phyloP scores from a whole-genome alignment of 1,139 yeast genomes.

The Hansenula lynferdii region DNA sequence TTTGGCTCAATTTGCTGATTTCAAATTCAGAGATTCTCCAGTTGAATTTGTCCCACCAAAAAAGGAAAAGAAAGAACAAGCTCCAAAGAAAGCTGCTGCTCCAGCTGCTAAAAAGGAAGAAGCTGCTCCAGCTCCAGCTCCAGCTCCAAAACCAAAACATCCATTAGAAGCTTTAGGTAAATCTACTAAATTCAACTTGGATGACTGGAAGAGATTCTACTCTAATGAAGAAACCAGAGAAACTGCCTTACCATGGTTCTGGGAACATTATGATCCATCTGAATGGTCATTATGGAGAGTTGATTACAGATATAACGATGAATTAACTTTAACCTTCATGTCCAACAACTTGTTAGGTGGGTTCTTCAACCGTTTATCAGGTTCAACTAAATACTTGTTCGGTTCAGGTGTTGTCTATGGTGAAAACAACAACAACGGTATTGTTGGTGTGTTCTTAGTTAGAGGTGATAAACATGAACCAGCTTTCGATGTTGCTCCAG shows the following conservation, averaged over 20 bases:
- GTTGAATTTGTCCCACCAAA: constrained; percentile 70
- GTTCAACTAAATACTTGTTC: constrained; percentile 89
- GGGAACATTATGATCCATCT: constrained; percentile 88
- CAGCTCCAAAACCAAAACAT: constrained; percentile 69
- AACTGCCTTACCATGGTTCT: constrained; percentile 96
- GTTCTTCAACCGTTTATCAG: constrained; percentile 93
- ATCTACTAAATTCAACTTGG: constrained; percentile 61
- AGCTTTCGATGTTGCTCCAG: constrained; percentile 98
- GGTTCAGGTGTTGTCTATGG: constrained; percentile 95
- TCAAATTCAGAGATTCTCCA: constrained; percentile 62
- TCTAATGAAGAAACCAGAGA: constrained; percentile 97
- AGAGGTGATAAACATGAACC: constrained; percentile 91
- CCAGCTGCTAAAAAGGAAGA: constrained; percentile 32
- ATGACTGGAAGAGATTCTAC: constrained; percentile 96
- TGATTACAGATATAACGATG: constrained; percentile 97
- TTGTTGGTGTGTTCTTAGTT: constrained; percentile 88
- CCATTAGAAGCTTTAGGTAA: constrained; percentile 84
- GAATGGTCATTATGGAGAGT: constrained; percentile 97
- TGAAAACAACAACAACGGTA: constrained; percentile 98
- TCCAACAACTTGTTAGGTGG: constrained; percentile 98
- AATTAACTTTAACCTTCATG: constrained; percentile 95
- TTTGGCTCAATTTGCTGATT: constrained; percentile 42
- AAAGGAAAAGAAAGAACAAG: constrained; percentile 60
- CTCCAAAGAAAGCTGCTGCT: constrained; percentile 30
- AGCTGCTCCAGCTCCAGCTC: constrained; percentile 36